Conservation (phyloP, 768 basidiomycete species). For the Agrocybe chaxingu region DNA sequence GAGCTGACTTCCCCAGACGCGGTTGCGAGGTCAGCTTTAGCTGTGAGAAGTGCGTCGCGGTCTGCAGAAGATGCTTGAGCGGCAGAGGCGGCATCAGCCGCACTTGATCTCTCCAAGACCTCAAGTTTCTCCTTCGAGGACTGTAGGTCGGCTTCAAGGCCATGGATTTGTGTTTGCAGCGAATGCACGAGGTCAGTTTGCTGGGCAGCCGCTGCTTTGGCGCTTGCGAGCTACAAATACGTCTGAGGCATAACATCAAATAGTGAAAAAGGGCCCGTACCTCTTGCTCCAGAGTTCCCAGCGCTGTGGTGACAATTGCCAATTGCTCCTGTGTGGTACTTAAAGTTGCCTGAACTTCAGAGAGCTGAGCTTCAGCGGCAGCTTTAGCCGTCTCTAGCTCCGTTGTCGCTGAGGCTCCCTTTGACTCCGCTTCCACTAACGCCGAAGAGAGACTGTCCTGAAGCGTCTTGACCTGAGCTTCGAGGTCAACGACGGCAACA, state of each 20-base stretch:
- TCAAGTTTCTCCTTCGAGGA: slow-evolving; percentile 53
- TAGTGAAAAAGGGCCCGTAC: slow-evolving; percentile 31
- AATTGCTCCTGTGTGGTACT: slow-evolving; percentile 30
- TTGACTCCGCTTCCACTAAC: slow-evolving; percentile 45
- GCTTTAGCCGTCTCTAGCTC: slow-evolving; percentile 49
- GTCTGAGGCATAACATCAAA: slow-evolving; percentile 3
- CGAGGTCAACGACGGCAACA: slow-evolving; percentile 46
- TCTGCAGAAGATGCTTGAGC: slow-evolving; percentile 55
- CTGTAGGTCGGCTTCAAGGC: slow-evolving; percentile 47
- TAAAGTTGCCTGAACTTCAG: slow-evolving; percentile 38
- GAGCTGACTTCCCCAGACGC: slow-evolving; percentile 49
- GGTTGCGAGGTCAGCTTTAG: slow-evolving; percentile 57
- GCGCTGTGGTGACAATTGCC: slow-evolving; percentile 26
- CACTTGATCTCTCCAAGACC: slow-evolving; percentile 42
- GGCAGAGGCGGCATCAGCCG: slow-evolving; percentile 38
- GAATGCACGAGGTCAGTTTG: slow-evolving; percentile 44
- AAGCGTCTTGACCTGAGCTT: slow-evolving; percentile 48
- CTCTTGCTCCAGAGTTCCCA: slow-evolving; percentile 45
- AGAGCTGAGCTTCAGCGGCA: slow-evolving; percentile 46
- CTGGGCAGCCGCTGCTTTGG: slow-evolving; percentile 35
- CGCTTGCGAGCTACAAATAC: slow-evolving; percentile 45
- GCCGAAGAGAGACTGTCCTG: slow-evolving; percentile 46
- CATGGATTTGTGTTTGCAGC: slow-evolving; percentile 48
- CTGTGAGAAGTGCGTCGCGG: slow-evolving; percentile 61
- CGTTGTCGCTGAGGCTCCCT: slow-evolving; percentile 33